A percentile compares a stretch with the other conserved stretches of the same genome.
Conservation (phyloP, 306 rosid species). For the Fragaria nilgerrensis region DNA sequence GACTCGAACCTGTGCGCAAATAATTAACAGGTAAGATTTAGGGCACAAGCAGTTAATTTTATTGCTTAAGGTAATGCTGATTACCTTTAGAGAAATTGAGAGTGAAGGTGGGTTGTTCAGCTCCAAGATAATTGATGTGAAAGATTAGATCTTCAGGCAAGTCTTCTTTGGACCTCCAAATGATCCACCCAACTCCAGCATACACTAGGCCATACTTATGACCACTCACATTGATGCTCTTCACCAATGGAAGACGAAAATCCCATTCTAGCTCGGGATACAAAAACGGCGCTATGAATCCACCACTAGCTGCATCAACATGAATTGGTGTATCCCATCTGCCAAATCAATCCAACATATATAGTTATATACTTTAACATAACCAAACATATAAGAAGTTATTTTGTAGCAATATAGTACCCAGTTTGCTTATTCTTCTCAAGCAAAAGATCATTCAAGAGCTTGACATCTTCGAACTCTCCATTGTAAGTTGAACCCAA, state of each 20-base stretch:
- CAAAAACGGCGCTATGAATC: conserved; percentile 75
- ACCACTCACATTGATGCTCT: conserved; percentile 84
- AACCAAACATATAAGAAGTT: not conserved
- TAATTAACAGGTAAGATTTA: not conserved
- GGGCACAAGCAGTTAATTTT: not conserved
- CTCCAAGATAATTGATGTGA: conserved; percentile 42
- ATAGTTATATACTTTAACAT: not conserved
- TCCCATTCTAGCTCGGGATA: conserved; percentile 87
- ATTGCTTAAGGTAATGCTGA: not conserved
- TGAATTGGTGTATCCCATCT: conserved; percentile 86
- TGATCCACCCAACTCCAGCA: conserved; percentile 76
- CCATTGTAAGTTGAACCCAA: conserved; percentile 84
- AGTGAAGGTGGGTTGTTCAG: conserved; percentile 38
- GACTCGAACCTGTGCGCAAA: conserved; percentile 57
- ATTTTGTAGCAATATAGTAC: conserved; percentile 13
- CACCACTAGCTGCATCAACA: conserved; percentile 86
- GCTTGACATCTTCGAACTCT: conserved; percentile 77
- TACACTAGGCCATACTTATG: conserved; percentile 84
- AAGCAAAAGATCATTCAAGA: conserved; percentile 54
- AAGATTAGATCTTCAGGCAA: conserved; percentile 66
- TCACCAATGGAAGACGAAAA: conserved; percentile 73
- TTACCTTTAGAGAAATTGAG: conserved; percentile 41
- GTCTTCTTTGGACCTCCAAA: conserved; percentile 61
- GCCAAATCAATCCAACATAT: not conserved
- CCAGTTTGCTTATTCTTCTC: conserved; percentile 59